Conservation (phyloP, 306 rosid genomes). For the Inga oerstediana region DNA sequence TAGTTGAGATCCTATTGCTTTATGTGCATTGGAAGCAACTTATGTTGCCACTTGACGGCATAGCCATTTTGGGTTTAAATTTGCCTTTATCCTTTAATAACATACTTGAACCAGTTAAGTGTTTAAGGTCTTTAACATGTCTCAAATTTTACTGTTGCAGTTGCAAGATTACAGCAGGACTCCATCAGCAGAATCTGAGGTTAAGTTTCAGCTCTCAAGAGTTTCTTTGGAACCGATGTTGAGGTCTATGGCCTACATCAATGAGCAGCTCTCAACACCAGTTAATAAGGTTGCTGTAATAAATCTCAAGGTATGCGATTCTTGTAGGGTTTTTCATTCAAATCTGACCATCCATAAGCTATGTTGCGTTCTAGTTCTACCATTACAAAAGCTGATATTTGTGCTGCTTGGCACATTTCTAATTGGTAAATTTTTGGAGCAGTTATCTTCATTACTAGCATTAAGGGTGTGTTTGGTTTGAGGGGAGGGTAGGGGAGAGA, state of each 20-base stretch:
- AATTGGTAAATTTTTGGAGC: constrained; percentile 8
- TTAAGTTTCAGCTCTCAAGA: constrained; percentile 86
- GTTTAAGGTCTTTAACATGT: constrained; percentile 16
- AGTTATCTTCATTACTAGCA: constrained; percentile 12
- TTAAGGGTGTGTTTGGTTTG: background rate
- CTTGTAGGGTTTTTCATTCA: constrained; percentile 16
- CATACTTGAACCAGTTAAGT: constrained; percentile 22
- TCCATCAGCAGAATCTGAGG: constrained; percentile 81
- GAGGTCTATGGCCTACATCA: constrained; percentile 89
- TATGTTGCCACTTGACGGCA: background rate
- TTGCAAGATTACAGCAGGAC: constrained; percentile 78
- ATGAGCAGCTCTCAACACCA: constrained; percentile 86
- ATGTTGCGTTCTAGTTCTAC: constrained; percentile 1
- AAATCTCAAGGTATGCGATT: constrained; percentile 71
- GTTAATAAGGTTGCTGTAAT: constrained; percentile 96
- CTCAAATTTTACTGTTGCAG: constrained; percentile 51
- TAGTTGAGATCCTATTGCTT: constrained; percentile 26
- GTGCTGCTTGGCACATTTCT: constrained; percentile 16
- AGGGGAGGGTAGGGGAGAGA: no score
- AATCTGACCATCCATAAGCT: constrained; percentile 11
- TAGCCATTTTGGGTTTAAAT: constrained; percentile 21
- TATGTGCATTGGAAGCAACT: constrained; percentile 8
- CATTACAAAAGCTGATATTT: constrained; percentile 12
- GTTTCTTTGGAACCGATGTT: constrained; percentile 87
- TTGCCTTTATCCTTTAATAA: constrained; percentile 15